phyloP scores from a whole-genome alignment of 2,329 filamentous ascomycete genomes.

The Verticillium nubilum region DNA sequence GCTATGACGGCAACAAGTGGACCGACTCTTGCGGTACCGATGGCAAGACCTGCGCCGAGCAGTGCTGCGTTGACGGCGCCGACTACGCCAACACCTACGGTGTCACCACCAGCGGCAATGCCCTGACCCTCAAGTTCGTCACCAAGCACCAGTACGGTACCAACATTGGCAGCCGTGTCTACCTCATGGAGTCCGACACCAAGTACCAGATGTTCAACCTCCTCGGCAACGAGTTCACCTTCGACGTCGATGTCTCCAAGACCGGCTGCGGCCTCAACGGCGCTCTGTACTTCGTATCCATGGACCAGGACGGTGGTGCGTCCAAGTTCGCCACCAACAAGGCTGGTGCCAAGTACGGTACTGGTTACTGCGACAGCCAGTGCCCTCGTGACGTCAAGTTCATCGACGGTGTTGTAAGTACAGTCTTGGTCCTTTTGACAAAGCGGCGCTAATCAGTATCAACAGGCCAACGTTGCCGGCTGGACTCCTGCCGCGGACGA shows the following conservation, averaged over 20 bases:
- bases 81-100: conserved; percentile 48
- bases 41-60: conserved; percentile 35
- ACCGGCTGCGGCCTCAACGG: conserved; percentile 67
- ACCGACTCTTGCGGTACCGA: conserved; percentile 33
- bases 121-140: conserved; percentile 52
- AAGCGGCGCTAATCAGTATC: not conserved
- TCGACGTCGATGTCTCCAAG: conserved; percentile 65
- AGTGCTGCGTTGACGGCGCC: conserved; percentile 49
- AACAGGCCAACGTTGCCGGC: conserved; percentile 44
- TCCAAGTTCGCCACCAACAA: conserved; percentile 44
- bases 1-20: conserved; percentile 49
- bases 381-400: conserved; percentile 52
- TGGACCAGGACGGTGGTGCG: conserved; percentile 53
- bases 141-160: conserved; percentile 40
- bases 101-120: conserved; percentile 44
- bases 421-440: not conserved
- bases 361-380: conserved; percentile 48
- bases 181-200: conserved; percentile 56
- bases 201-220: conserved; percentile 62
- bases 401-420: conserved; percentile 43
- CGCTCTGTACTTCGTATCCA: conserved; percentile 58
- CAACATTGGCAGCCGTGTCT: conserved; percentile 53
- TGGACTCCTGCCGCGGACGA: conserved; percentile 48
- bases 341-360: conserved; percentile 54
- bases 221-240: conserved; percentile 64